Evolutionary conservation across 495 filamentous ascomycete species (phyloP), one percentile per base, ranked within the genome.

Genomic region (Aspergillus asperescens): DNA sequence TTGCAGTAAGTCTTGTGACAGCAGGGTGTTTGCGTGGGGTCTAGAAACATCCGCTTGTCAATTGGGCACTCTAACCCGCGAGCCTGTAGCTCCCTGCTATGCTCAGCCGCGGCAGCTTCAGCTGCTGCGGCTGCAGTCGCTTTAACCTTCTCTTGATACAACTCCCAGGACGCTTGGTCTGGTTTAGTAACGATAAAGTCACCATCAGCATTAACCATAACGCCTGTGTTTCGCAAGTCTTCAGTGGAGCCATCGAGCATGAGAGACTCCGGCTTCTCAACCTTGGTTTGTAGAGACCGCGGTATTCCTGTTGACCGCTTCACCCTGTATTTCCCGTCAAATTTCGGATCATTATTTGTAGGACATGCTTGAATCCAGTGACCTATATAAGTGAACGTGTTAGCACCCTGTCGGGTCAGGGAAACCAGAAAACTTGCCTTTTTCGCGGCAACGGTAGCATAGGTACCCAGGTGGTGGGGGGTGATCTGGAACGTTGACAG

Each of bases 281-380:
- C 84, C 20, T 87, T 93, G 67, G 90, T 93, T 47, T 97, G 78
- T 61, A 96, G 90, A 4, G 90, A 95, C 54, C 86, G 81, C 18
- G 93, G 93, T 54, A 99, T 97, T 49, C 93, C 93, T 13, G 93
- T 97, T 10, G 94, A 96, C 43, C 93, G 82, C 75, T 95, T 96
- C 42, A 97, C 85, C 41, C 90, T 82, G 41, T 90, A 89, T 24
- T 87, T 85, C 54, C 88, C 87, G 69, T 97, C 92, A 62, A 87
- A 97, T 37, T 89, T 89, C 3, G 94, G 92, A 60, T 99, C 92
- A 65, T 95, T 88, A 65, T 99, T 99, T 13, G 93, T 99, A 15
- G 93, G 93, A 56, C 93, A 98, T 9, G 83, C 81, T 71, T 96
- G 89, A 48, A 99, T 99, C 90, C 92, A 97, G 67, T 99, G 93